Evolutionary conservation across 78 protist species (phyloP).

Genomic region (Chrysochromulina parva): DNA sequence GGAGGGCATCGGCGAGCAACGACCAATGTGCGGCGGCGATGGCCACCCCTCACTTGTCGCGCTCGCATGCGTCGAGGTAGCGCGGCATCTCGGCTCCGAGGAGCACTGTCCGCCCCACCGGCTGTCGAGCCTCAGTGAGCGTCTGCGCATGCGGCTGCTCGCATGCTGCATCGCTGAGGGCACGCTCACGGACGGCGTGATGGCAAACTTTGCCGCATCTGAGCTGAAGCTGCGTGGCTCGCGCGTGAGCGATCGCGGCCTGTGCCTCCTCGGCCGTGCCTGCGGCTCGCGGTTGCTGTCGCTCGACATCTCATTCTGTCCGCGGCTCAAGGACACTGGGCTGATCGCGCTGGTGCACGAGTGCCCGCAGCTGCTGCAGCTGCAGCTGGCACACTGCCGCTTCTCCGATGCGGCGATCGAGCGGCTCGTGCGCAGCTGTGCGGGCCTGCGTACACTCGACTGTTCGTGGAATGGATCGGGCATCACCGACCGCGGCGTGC

Average conservation of each 20-base stretch:
- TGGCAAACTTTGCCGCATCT: no score
- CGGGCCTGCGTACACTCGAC: background rate
- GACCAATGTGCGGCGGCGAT: no score
- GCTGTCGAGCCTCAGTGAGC: no score
- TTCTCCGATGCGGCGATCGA: background rate
- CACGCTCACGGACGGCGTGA: no score
- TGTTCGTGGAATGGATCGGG: conserved; percentile 11
- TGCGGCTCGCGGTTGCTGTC: background rate
- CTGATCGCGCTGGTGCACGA: background rate
- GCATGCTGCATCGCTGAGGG: no score
- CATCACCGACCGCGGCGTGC: background rate
- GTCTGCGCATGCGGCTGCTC: no score
- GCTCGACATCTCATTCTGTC: background rate
- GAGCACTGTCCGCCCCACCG: no score
- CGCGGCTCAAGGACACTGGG: background rate
- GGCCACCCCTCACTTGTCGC: no score
- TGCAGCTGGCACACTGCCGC: background rate
- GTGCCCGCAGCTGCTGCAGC: background rate
- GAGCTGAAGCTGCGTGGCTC: background rate
- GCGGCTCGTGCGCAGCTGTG: background rate
- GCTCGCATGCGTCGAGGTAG: no score
- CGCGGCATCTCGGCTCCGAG: no score
- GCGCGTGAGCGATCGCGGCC: background rate
- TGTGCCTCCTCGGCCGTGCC: background rate
- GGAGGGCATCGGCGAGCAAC: no score